These are phyloP conservation scores for Pseudogymnoascus sp. DNA, from an alignment of 2,329 filamentous ascomycete species.

Conservation along the genomic window DNA sequence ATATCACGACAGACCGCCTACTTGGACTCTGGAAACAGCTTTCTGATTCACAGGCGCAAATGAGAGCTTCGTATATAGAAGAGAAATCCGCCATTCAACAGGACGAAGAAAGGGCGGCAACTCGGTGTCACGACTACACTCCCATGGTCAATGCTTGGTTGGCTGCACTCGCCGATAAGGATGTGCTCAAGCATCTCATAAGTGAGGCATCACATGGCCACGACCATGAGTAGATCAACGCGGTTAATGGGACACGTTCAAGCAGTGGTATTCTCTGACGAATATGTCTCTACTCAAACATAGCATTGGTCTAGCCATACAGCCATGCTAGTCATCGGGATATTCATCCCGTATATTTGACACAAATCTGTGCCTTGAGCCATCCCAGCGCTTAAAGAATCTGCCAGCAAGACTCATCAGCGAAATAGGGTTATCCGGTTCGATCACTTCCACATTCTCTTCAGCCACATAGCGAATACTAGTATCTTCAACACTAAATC, in stretches of 20 bases:
- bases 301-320: neutral
- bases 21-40: constrained; percentile 35
- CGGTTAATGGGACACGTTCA: neutral
- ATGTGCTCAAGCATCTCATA: constrained; percentile 44
- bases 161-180: constrained; percentile 59
- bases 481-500: constrained; percentile 55
- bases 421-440: constrained; percentile 43
- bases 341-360: constrained; percentile 80
- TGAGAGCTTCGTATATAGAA: constrained; percentile 41
- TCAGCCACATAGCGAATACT: constrained; percentile 70
- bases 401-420: constrained; percentile 68
- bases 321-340: constrained; percentile 61
- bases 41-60: constrained; percentile 33
- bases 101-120: constrained; percentile 46
- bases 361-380: constrained; percentile 58
- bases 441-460: constrained; percentile 67
- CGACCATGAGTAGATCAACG: neutral
- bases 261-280: neutral
- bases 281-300: neutral
- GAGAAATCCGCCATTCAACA: constrained; percentile 40
- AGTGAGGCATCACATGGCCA: constrained; percentile 12
- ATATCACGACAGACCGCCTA: constrained; percentile 23
- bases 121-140: constrained; percentile 60
- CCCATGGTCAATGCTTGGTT: constrained; percentile 64
- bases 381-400: constrained; percentile 83